These are phyloP conservation scores for Malassezia vespertilionis DNA, from an alignment of 1,284 basidiomycete genomes.

Conservation along the genomic window DNA sequence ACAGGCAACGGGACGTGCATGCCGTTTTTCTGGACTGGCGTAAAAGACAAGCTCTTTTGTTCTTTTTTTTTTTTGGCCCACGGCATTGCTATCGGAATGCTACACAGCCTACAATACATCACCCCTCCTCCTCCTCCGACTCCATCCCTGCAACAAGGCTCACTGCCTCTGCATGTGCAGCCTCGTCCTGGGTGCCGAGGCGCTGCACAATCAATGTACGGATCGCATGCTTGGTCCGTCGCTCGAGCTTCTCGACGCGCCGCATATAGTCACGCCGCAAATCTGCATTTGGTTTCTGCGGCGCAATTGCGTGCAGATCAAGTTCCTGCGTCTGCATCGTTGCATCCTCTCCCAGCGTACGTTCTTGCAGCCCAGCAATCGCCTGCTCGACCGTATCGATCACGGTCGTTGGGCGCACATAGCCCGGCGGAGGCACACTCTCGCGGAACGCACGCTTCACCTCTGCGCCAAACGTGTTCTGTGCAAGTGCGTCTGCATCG, in stretches of 20 bases:
- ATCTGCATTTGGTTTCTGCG: conserved; percentile 91
- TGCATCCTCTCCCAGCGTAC: conserved; percentile 8
- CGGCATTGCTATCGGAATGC: not conserved
- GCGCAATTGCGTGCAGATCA: conserved; percentile 92
- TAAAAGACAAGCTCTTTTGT: no score
- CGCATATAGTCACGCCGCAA: conserved; percentile 84
- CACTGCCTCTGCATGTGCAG: conserved; percentile 1
- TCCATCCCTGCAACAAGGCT: conserved; percentile 7
- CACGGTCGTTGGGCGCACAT: not conserved
- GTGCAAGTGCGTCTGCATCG: not conserved
- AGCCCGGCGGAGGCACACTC: not conserved
- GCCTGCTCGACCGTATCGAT: conserved; percentile 9
- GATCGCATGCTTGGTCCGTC: conserved; percentile 78
- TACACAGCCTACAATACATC: not conserved
- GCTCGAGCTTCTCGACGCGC: conserved; percentile 74
- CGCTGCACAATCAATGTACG: conserved; percentile 62
- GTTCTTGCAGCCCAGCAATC: conserved; percentile 4
- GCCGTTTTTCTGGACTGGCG: no score
- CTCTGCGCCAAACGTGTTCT: conserved; percentile 6
- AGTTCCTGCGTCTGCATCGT: conserved; percentile 44
- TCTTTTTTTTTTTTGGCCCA: no score
- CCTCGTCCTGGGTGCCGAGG: not conserved
- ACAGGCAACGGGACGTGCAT: no score
- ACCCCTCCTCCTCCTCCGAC: not conserved
- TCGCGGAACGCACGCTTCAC: conserved; percentile 12